Conservation (phyloP, 805 yeast species). For the Candida coquimbonensis region DNA sequence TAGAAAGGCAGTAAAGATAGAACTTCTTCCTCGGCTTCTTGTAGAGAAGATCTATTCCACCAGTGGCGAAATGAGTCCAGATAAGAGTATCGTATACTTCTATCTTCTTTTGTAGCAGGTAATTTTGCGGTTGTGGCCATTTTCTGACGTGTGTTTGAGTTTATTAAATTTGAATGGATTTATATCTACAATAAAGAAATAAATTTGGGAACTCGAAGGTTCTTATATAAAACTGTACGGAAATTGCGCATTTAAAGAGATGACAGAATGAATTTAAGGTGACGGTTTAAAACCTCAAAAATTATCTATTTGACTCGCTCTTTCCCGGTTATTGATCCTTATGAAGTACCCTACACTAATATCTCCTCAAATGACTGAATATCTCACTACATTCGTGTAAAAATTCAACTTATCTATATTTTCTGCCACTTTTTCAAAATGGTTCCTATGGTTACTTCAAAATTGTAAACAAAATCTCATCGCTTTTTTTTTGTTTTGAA, state of each 20-base stretch:
- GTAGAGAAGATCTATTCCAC: conserved; percentile 30
- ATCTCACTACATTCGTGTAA: neutral
- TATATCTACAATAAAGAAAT: no score
- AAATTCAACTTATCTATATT: neutral
- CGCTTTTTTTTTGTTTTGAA: conserved; percentile 3
- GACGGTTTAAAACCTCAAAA: neutral
- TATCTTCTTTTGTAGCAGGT: neutral
- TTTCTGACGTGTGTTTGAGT: neutral
- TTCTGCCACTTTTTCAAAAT: neutral
- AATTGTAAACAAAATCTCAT: neutral
- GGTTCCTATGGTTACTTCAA: neutral
- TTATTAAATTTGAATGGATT: no score
- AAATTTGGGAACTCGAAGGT: no score
- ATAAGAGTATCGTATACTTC: conserved; percentile 15
- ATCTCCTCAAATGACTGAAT: no score
- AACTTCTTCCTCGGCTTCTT: conserved; percentile 39
- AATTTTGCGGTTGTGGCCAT: neutral
- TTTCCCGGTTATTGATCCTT: no score
- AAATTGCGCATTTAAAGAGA: conserved; percentile 1
- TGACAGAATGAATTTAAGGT: no score
- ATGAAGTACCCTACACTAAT: no score
- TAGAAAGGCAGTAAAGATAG: conserved; percentile 53
- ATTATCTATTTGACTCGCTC: neutral
- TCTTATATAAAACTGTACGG: neutral
- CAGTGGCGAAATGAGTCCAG: conserved; percentile 36